Base-by-base conservation (phyloP, 768 basidiomycete species). In the Coprinellus aureogranulatus region DNA sequence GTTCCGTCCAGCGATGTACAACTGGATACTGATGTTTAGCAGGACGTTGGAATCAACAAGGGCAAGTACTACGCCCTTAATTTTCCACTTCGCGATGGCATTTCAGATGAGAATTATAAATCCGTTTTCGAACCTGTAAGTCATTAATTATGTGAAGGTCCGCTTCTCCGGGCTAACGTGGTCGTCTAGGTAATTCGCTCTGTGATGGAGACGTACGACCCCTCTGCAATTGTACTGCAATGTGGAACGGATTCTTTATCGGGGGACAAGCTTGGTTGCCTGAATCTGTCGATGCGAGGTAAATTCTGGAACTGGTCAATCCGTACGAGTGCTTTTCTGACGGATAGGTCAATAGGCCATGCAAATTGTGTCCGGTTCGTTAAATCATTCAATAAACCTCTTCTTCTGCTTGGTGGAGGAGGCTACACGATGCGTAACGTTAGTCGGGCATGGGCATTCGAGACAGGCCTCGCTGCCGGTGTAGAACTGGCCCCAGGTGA, bases 401-500 rank as follows among this genome's bases (percentile, higher is more conserved):
- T 98, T n/a, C 76, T 99, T 11, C 79, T 99, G 20, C 85, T 99
- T 25, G 97, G 97, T 14, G 97, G 97, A 26, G 97, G 97, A 10
- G 97, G 97, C 0, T 99, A 99, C 72, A 99, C 97, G 3, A 96
- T 99, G 85, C 89, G 95, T 44, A 96, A 96, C 61, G 96, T 98
- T 59, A 94, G 93, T 61, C 84, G 97, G 42, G 88, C 91, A 12
- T 99, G 97, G 97, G 96, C 97, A 22, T 99, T 86, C 66, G 97
- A 99, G 74, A 99, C 97, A 2, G 97, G 97, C 23, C 74, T 99
- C 42, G 97, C 97, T n/a, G 94, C 96, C 23, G 97, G 97, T 11
- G 91, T 95, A 22, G 94, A 98, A 71, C 82, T 99, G 14, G 88
- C 86, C 20, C 80, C 86, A 64, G 86, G 95, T 94, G 75, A 73